Percentiles rank a stretch among this genome's conserved stretches.
Conservation (phyloP, 306 rosid genomes). For the Purshia tridentata region DNA sequence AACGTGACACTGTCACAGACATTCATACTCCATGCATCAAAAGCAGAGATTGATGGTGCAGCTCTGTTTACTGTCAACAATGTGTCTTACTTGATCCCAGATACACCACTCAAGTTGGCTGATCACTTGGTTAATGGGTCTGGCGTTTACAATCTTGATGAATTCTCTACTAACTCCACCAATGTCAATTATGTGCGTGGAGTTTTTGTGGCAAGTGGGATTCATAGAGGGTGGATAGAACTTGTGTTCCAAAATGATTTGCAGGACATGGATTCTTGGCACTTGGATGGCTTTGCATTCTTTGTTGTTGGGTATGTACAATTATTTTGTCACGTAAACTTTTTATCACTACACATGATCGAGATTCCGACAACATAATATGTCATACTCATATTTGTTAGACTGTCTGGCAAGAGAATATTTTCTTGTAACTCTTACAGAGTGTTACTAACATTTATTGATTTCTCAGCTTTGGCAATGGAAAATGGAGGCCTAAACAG, state of each 20-base stretch:
- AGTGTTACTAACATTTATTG: background rate
- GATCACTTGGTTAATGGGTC: conserved; percentile 49
- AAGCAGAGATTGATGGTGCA: conserved; percentile 27
- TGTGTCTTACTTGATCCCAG: conserved; percentile 56
- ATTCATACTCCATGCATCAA: conserved; percentile 45
- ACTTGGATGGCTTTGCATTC: conserved; percentile 69
- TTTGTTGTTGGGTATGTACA: conserved; percentile 55
- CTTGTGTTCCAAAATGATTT: conserved; percentile 48
- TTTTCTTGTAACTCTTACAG: too few relatives aligned
- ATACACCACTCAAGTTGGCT: conserved; percentile 66
- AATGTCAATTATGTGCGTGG: conserved; percentile 36
- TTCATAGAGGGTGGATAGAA: conserved; percentile 57
- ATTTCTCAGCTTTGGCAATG: conserved; percentile 42
- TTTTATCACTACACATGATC: background rate
- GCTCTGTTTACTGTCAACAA: conserved; percentile 53
- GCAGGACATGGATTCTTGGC: conserved; percentile 63
- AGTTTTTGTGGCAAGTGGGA: conserved; percentile 51
- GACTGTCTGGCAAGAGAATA: too few relatives aligned
- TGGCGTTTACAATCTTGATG: conserved; percentile 47
- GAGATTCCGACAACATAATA: background rate
- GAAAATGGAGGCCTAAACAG: conserved; percentile 40
- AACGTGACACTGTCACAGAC: conserved; percentile 60
- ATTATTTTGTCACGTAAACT: background rate
- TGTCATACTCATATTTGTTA: background rate
- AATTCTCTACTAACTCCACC: conserved; percentile 32